Evolutionary conservation across 495 filamentous ascomycete genomes (phyloP), one percentile per base, ranked within the genome.

Genomic region (Annulohypoxylon stygium): DNA sequence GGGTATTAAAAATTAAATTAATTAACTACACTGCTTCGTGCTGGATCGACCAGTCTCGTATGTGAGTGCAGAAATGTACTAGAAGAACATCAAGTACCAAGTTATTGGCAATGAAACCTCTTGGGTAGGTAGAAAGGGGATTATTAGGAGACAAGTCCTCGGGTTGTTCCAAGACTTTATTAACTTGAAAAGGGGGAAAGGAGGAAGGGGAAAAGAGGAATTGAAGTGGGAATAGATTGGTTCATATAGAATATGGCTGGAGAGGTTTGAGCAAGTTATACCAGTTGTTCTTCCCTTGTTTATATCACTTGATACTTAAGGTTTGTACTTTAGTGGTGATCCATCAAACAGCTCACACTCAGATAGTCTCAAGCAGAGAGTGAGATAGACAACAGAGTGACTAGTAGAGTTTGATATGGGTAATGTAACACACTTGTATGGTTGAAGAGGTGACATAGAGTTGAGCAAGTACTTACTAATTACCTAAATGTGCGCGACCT

Each of bases 251-350:
- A 12, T 1, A 26, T 51, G 11, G 9, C 14, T 11, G 7, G 6
- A 50, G 20, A 25, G 11, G 48, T 14, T 51, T 25, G 48, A 47
- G 43, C 43, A 20, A 20, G 25, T 51, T 25, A 51, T 51, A 30
- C 30, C 30, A 30, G 3, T 4, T 30, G 30, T 30, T 30, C 30
- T 30, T 23, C 39, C 12, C 12, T 11, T 43, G 14, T 4, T 4
- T 43, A 43, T n/a, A n/a, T 11, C 48, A 51, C 20, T 26, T 51
- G 48, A 51, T 51, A 6, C n/a, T 16, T 47, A 47, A 47, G 43
- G 48, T 51, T 25, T 51, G 48, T 26, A 6, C 16, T 51, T 6
- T 50, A 20, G 11, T 51, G 12, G 20, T 14, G 16, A 51, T 26
- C 11, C 20, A 26, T 51, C 9, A 12, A 51, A 51, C 18, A 7